Percentiles rank a stretch among this genome's conserved stretches.
Evolutionary conservation across 2,329 filamentous ascomycete species (phyloP).

Genomic region (Cladosporium sp.): DNA sequence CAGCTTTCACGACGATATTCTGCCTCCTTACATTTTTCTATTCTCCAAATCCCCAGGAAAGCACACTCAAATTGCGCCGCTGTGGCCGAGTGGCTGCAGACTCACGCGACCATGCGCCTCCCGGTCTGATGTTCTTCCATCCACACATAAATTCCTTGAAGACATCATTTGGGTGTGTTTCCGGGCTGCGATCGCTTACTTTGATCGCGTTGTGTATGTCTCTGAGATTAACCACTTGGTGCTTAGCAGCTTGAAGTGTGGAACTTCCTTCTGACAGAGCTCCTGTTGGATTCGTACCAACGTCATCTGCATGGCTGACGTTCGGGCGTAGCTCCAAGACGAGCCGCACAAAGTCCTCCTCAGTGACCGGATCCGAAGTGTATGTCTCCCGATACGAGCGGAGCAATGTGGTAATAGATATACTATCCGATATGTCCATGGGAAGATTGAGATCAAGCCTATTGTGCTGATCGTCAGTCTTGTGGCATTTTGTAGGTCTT

Average conservation of each 20-base stretch:
- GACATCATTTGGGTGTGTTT: background rate
- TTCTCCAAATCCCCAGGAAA: conserved; percentile 1
- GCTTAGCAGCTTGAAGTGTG: too few species aligned
- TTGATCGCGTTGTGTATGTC: background rate
- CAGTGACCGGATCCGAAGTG: background rate
- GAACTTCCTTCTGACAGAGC: too few species aligned
- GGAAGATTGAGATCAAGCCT: background rate
- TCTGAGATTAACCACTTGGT: too few species aligned
- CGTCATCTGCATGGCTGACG: background rate
- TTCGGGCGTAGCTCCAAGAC: background rate
- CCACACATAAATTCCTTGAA: background rate
- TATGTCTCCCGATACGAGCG: background rate
- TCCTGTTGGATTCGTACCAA: too few species aligned
- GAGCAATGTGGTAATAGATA: background rate
- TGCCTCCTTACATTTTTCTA: background rate
- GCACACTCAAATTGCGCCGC: background rate
- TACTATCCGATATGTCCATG: background rate
- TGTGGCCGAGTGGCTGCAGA: background rate
- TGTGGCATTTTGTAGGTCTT: background rate
- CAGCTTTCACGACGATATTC: too few species aligned
- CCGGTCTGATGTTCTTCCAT: background rate
- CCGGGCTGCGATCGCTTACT: background rate
- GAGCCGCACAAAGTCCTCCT: background rate
- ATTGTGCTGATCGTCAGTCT: background rate
- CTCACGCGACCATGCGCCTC: too few species aligned